Evolutionary conservation across 192 early-diverging fungal genomes (phyloP), one percentile per base, ranked within the genome.

Genomic region (Entophlyctis helioformis): DNA sequence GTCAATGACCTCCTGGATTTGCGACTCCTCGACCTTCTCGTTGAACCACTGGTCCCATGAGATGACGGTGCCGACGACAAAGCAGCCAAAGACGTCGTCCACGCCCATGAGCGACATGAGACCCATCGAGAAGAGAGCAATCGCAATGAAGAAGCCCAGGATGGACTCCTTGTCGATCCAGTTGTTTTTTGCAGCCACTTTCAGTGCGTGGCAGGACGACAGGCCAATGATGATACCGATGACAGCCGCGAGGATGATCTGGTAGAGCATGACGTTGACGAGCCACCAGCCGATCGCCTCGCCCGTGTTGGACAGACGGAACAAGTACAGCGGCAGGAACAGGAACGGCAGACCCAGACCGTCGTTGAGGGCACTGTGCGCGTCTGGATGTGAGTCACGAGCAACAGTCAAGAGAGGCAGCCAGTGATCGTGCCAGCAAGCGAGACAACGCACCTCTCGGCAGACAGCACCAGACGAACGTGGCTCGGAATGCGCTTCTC

Each of bases 1-100:
- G 52, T 91, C 90, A 36, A 97, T 72, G 2, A 85, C 82, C 59
- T 93, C 89, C 62, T 95, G 91, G 22, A 95, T 70, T 25, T 84
- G 67, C 16, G 82, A 78, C 46, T 89, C 83, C 20, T 84, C 57
- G 32, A 80, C 19, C 43, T 28, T 25, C 6, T 11, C 11, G 6
- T 31, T 31, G 29, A 31, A 54, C 29, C 29, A 31, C 29, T 31
- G 4, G 11, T 11, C 43, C 26, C 9, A 19, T 32, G 11, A 9
- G 86, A 50, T 1, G 80, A 80, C 54, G 42, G 28, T 55, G 13
- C 54, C 51, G 13, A 37, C 55, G 36, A 59, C 8, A 27, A 50
- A 51, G 2, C 25, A 76, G 77, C 28, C 84, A 15, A 88, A 58
- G 9, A 87, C 62, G 8, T 76, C 78, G 35, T 81, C 82, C n/a